These are phyloP conservation scores for Kodamaea leandrae DNA, from an alignment of 805 yeast species.

Conservation along the genomic window DNA sequence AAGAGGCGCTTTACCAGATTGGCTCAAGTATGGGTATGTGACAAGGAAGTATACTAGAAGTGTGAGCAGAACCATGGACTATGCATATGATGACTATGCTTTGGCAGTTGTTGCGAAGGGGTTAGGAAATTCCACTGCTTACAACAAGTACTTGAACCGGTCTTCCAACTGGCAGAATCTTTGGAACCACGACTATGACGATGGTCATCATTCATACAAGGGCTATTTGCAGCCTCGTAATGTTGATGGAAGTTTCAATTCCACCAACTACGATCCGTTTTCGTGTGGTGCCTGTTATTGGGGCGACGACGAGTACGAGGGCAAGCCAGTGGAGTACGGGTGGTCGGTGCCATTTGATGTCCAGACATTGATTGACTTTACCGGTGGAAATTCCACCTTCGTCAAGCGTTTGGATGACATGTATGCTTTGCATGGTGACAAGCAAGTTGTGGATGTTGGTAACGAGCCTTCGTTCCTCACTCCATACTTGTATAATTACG, in stretches of 20 bases:
- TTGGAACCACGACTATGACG: slow-evolving; percentile 29
- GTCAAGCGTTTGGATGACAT: slow-evolving; percentile 32
- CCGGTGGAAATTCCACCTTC: slow-evolving; percentile 27
- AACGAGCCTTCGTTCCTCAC: slow-evolving; percentile 39
- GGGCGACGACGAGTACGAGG: slow-evolving; percentile 33
- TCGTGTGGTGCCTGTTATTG: slow-evolving; percentile 35
- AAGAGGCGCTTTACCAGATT: slow-evolving; percentile 34
- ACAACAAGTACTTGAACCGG: slow-evolving; percentile 27
- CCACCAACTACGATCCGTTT: slow-evolving; percentile 25
- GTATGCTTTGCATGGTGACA: slow-evolving; percentile 27
- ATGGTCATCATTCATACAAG: slow-evolving; percentile 18
- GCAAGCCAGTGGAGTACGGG: slow-evolving; percentile 33
- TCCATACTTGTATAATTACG: slow-evolving; percentile 32
- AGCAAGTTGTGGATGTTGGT: slow-evolving; percentile 30
- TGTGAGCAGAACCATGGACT: slow-evolving; percentile 36
- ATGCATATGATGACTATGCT: slow-evolving; percentile 35
- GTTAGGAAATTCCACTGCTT: slow-evolving; percentile 19
- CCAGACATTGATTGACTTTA: slow-evolving; percentile 21
- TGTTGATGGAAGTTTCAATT: slow-evolving; percentile 26
- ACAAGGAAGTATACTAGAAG: slow-evolving; percentile 31
- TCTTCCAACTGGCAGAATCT: slow-evolving; percentile 35
- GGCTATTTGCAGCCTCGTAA: slow-evolving; percentile 36
- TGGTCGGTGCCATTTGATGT: slow-evolving; percentile 37
- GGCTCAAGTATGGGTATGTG: slow-evolving; percentile 31
- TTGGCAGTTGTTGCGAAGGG: slow-evolving; percentile 32